phyloP scores from a whole-genome alignment of 2,329 filamentous ascomycete species.

The Aureobasidium sp. region DNA sequence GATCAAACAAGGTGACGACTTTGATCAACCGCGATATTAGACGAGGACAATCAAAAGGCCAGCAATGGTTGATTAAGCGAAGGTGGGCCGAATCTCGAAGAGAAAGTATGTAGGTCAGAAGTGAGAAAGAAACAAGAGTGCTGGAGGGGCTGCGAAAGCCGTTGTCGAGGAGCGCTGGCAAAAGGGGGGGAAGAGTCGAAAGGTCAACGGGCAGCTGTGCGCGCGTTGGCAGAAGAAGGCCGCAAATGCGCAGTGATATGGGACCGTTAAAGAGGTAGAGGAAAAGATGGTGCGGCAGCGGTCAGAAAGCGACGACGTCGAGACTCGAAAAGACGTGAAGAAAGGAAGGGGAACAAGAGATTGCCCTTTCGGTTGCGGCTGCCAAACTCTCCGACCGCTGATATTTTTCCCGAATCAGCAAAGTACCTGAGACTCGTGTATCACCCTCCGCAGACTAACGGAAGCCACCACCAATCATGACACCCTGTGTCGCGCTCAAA shows the following conservation, averaged over 20 bases:
- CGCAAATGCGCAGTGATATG: not conserved
- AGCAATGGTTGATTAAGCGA: conserved; percentile 6
- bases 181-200: not conserved
- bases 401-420: not conserved
- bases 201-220: conserved; percentile 1
- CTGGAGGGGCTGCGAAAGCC: conserved; percentile 6
- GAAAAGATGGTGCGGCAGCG: conserved; percentile 10
- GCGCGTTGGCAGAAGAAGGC: not conserved
- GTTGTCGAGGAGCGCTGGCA: not conserved
- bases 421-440: conserved; percentile 9
- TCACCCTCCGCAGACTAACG: conserved; percentile 3
- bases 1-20: conserved; percentile 11
- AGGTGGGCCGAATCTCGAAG: not conserved
- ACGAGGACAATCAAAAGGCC: not conserved
- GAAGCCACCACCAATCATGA: conserved; percentile 7
- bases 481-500: conserved; percentile 1
- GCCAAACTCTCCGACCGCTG: conserved; percentile 10
- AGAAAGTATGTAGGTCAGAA: conserved; percentile 9
- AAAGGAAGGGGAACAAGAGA: conserved; percentile 5
- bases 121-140: not conserved
- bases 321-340: not conserved
- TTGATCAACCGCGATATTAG: conserved; percentile 12
- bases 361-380: conserved; percentile 9
- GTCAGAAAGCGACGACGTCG: conserved; percentile 7
- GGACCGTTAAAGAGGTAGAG: not conserved